Percentiles rank a stretch among this genome's conserved stretches.
Evolutionary conservation across 75 land plant species (phyloP).

Genomic region (Sequoiadendron giganteum): DNA sequence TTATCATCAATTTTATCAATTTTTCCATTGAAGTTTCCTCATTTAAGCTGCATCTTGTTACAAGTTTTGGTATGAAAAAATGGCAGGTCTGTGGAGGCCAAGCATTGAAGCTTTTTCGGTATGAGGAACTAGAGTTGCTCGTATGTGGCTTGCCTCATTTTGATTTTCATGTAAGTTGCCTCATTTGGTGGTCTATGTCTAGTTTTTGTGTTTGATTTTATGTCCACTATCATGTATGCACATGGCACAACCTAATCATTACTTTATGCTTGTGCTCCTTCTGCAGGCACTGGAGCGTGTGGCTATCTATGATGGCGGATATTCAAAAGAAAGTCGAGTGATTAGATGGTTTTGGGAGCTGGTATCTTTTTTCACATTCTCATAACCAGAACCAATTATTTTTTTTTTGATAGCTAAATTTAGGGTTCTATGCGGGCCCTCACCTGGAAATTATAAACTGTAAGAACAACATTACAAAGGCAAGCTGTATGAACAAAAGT

Average conservation of each 20-base stretch:
- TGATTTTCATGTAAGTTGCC: conserved; percentile 33
- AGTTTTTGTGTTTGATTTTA: neutral
- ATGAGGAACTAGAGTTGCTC: conserved; percentile 41
- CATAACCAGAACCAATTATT: neutral
- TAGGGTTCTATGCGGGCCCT: no score
- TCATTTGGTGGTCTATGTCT: neutral
- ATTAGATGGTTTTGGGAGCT: conserved; percentile 48
- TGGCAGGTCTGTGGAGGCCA: conserved; percentile 41
- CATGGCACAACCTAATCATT: neutral
- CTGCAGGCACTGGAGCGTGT: conserved; percentile 41
- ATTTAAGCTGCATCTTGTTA: neutral
- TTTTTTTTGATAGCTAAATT: neutral
- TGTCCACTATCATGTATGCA: neutral
- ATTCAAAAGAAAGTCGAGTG: conserved; percentile 37
- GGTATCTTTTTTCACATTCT: conserved; percentile 19
- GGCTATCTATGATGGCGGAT: conserved; percentile 39
- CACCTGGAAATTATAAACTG: no score
- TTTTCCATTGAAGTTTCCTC: neutral
- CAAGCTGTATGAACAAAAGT: no score
- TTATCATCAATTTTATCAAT: neutral
- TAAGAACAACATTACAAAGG: no score
- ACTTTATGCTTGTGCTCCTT: neutral
- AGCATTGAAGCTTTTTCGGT: conserved; percentile 33
- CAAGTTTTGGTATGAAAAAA: neutral
- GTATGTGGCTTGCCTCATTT: conserved; percentile 47